Conservation (phyloP, 768 basidiomycete species). For the Kwoniella pini region DNA sequence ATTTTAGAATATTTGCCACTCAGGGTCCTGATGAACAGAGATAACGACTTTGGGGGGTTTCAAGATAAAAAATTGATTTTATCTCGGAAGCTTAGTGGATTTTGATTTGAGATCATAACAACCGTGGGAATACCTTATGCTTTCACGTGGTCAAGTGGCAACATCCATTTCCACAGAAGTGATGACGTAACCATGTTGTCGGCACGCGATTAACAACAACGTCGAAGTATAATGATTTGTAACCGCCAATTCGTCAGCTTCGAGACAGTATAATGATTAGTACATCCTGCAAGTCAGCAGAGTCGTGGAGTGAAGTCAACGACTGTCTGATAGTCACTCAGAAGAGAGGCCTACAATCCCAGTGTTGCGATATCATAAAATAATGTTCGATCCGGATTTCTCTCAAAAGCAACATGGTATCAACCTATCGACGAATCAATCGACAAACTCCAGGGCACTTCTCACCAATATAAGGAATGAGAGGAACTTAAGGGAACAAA, state of each 20-base stretch:
- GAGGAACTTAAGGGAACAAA: constrained; percentile 40
- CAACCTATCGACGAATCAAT: constrained; percentile 49
- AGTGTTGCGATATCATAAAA: too few relatives aligned
- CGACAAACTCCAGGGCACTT: constrained; percentile 40
- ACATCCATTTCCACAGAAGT: neutral
- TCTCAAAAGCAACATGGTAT: constrained; percentile 27
- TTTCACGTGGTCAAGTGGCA: neutral
- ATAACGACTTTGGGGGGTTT: neutral
- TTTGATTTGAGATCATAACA: neutral
- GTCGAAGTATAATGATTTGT: neutral
- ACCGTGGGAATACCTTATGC: neutral
- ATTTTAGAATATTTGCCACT: constrained; percentile 5
- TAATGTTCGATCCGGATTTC: constrained; percentile 19
- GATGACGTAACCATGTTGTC: neutral
- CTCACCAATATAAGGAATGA: constrained; percentile 42
- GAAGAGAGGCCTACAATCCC: too few relatives aligned
- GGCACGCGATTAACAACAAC: constrained; percentile 1
- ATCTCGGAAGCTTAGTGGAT: neutral
- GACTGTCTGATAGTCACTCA: too few relatives aligned
- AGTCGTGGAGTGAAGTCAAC: too few relatives aligned
- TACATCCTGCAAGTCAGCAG: too few relatives aligned
- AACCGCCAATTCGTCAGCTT: constrained; percentile 1
- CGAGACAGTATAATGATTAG: too few relatives aligned
- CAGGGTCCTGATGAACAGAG: neutral
- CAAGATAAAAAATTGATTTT: constrained; percentile 1